Base-by-base conservation (phyloP, 1,284 basidiomycete species). In the Cryptococcus sp. region DNA sequence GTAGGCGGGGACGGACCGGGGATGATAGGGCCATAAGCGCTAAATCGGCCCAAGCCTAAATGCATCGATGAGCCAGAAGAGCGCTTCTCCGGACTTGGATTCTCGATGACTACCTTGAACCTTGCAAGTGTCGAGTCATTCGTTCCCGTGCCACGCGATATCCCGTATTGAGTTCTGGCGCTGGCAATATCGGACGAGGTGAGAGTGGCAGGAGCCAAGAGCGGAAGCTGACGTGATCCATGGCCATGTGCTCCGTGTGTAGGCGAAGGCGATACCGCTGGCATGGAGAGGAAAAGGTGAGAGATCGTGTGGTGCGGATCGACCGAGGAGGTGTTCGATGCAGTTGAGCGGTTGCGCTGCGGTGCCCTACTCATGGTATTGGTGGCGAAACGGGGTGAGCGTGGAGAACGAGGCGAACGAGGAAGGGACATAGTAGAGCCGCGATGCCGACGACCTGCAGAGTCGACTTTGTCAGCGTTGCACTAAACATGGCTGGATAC, bases 1-100 rank as follows among this genome's bases (percentile, higher is more conserved):
- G 57, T 23, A 47, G 65, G 41, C 38, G 68, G 57, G 50, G 63
- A 54, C 40, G 62, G 62, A 47, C 60, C 54, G 50, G 55, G 58
- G 22, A 47, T 22, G 47, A 64, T 55, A 1, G 60, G 57, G 55
- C 67, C 70, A 55, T 60, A 68, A 13, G 60, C 47, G 3, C 56
- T 47, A 52, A 70, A 68, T 22, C 55, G 38, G n/a, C 69, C 68
- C 13, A 71, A 55, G 11, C 71, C 69, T 15, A 74, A 62, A 39
- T 69, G 67, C 16, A 66, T 56, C 46, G 40, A 43, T 41, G n/a
- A 61, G 57, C n/a, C 17, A n/a, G 54, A 38, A 3, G 62, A 60
- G 30, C 30, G 30, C 10, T 35, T 35, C 30, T 35, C 30, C 4
- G 13, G 30, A 13, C 30, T 35, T 35, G 30, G 30, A 35, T 35